Base-by-base conservation (phyloP, 108 stramenopile genomes). In the Asterionellopsis glacialis region DNA sequence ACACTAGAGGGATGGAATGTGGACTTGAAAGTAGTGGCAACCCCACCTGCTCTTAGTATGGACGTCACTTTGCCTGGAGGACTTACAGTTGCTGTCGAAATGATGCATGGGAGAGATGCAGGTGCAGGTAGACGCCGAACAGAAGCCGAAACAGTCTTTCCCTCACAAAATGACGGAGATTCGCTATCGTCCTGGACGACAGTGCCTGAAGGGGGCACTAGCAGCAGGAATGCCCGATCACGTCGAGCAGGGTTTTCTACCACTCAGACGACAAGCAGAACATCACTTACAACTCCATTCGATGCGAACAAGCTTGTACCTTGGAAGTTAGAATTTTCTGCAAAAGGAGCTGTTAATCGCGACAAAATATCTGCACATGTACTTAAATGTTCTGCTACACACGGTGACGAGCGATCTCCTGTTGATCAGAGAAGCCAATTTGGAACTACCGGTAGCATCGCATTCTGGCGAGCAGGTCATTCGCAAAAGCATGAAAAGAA, bases 1-100 rank as follows among this genome's bases (percentile, higher is more conserved):
- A 70, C 76, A 1, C 64, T 83, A 24, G 85, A 86, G n/a, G 43
- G 71, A 27, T 93, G 87, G 81, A 80, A 71, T 70, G 57, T 61
- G 11, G 73, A 84, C 48, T 43, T 81, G 26, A 77, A 88, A 53
- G 57, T 77, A n/a, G 85, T 94, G n/a, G 85, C 73, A 19, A 89
- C 87, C 9, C 85, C 85, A 43, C 85, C 92, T 26, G 88, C 88
- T 0, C 55, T 90, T 18, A 76, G 83, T 38, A 75, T 94, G 24
- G 88, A 94, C 68, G 28, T 94, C 23, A 94, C 86, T 9, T 50
- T 90, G 47, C 83, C 88, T 9, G 92, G 92, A 40, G 92, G 92
- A 11, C 54, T 90, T 16, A 79, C 85, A 9, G 62, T 88, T 16
- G 87, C 88, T 18, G 61, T 90, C 57, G 92, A 90, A 66, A 59